Evolutionary conservation across 2,329 filamentous ascomycete genomes (phyloP).

Genomic region (Alternaria panax): DNA sequence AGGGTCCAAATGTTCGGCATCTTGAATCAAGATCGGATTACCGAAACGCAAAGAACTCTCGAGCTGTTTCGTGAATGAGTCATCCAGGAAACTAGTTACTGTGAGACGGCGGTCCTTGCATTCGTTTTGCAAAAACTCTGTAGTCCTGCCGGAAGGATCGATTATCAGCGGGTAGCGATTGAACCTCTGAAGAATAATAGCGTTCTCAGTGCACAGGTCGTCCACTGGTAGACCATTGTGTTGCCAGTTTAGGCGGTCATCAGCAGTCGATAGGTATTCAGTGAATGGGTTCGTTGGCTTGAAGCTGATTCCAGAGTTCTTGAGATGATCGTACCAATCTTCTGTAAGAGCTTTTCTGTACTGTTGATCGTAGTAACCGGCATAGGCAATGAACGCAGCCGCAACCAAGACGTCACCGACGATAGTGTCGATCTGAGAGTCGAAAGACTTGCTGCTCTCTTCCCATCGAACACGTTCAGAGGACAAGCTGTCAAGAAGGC

Average conservation of each 20-base stretch:
- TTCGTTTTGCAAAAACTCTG: conserved; percentile 94
- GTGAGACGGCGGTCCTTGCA: conserved; percentile 92
- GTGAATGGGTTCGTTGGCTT: conserved; percentile 94
- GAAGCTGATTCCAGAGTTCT: conserved; percentile 89
- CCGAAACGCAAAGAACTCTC: conserved; percentile 97
- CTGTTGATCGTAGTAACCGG: conserved; percentile 95
- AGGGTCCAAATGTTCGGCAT: conserved; percentile 95
- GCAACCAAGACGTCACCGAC: conserved; percentile 95
- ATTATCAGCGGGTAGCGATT: conserved; percentile 98
- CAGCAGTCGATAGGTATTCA: conserved; percentile 94
- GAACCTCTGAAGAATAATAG: conserved; percentile 96
- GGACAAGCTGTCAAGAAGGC: conserved; percentile 90
- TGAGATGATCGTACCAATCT: conserved; percentile 94
- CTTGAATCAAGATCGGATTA: conserved; percentile 97
- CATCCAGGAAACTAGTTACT: conserved; percentile 96
- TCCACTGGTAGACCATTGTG: conserved; percentile 92
- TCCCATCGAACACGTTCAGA: conserved; percentile 96
- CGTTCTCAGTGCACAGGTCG: conserved; percentile 97
- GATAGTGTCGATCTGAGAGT: conserved; percentile 95
- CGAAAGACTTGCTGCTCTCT: conserved; percentile 95
- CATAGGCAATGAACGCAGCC: conserved; percentile 96
- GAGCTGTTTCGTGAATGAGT: conserved; percentile 96
- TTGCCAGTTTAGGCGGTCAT: conserved; percentile 95
- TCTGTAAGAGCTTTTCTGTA: conserved; percentile 98
- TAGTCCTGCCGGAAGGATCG: conserved; percentile 92